phyloP scores from a whole-genome alignment of 1,139 yeast species.

The Pneumocystis oryctolagi region DNA sequence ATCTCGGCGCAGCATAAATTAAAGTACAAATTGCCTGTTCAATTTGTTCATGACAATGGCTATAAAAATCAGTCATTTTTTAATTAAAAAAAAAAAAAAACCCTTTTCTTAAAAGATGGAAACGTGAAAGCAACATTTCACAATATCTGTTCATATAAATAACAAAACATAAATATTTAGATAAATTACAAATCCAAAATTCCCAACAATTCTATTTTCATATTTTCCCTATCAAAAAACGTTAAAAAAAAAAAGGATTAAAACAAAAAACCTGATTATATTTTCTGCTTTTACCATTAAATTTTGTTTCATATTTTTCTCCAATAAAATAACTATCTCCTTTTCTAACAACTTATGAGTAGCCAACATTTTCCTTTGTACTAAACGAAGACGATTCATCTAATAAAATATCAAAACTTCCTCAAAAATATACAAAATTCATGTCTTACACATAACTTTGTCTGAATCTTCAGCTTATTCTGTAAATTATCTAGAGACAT shows the following conservation, averaged over 20 bases:
- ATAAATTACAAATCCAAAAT: slow-evolving; percentile 40
- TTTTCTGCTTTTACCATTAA: slow-evolving; percentile 78
- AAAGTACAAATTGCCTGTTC: slow-evolving; percentile 63
- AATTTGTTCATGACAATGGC: slow-evolving; percentile 44
- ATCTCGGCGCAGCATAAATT: slow-evolving; percentile 53
- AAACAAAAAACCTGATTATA: slow-evolving; percentile 31
- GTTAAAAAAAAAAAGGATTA: not conserved
- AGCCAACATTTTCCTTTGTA: slow-evolving; percentile 72
- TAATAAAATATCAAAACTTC: slow-evolving; percentile 35
- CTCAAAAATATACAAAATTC: not conserved
- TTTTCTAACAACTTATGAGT: slow-evolving; percentile 69
- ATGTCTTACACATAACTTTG: not conserved
- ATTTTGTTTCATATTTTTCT: slow-evolving; percentile 61
- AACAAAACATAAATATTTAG: not conserved
- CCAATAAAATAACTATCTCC: slow-evolving; percentile 54
- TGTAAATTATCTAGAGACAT: not conserved
- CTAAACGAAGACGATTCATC: slow-evolving; percentile 58
- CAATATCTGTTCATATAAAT: slow-evolving; percentile 30
- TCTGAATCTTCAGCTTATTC: not conserved
- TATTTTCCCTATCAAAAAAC: slow-evolving; percentile 43
- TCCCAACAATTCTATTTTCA: slow-evolving; percentile 67
- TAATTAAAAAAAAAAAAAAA: not conserved
- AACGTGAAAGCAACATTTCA: slow-evolving; percentile 65
- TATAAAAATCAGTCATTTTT: not conserved
- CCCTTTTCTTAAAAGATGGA: slow-evolving; percentile 35